Evolutionary conservation across 352 stramenopile species (phyloP).

Genomic region (Phytopythium helicoides): DNA sequence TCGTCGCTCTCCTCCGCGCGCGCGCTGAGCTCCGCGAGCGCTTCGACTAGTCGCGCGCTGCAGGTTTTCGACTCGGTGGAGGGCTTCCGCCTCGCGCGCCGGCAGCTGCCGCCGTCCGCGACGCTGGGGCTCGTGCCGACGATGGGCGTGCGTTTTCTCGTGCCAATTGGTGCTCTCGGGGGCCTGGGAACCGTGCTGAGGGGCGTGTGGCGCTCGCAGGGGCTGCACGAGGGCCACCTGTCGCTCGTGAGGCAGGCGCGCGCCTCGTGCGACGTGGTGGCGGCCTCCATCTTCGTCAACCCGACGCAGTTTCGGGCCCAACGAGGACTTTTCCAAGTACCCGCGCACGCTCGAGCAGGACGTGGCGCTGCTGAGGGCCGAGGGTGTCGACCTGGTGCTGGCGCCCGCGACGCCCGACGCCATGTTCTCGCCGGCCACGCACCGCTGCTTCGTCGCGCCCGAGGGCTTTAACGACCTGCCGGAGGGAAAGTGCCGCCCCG

Average conservation of each 20-base stretch:
- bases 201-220: slow-evolving; percentile 24
- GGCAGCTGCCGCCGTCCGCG: slow-evolving; percentile 38
- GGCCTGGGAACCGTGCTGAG: too few relatives aligned
- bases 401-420: slow-evolving; percentile 58
- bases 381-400: slow-evolving; percentile 93
- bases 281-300: slow-evolving; percentile 99
- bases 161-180: neutral
- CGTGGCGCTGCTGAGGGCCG: slow-evolving; percentile 73
- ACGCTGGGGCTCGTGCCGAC: slow-evolving; percentile 98
- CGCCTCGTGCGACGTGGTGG: slow-evolving; percentile 91
- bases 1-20: neutral
- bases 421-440: slow-evolving; percentile 85
- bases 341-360: slow-evolving; percentile 95
- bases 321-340: slow-evolving; percentile 99
- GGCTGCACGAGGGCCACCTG: slow-evolving; percentile 96
- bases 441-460: slow-evolving; percentile 91
- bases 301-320: slow-evolving; percentile 97
- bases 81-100: slow-evolving; percentile 46
- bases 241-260: slow-evolving; percentile 88
- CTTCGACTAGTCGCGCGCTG: slow-evolving; percentile 8
- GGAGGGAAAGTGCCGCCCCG: slow-evolving; percentile 91
- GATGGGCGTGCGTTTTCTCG: slow-evolving; percentile 94
- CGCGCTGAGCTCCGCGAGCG: neutral
- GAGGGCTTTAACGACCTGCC: slow-evolving; percentile 93
- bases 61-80: slow-evolving; percentile 58